Evolutionary conservation across 371 early-diverging fungal genomes (phyloP).

Genomic region (Dichotomocladium elegans): DNA sequence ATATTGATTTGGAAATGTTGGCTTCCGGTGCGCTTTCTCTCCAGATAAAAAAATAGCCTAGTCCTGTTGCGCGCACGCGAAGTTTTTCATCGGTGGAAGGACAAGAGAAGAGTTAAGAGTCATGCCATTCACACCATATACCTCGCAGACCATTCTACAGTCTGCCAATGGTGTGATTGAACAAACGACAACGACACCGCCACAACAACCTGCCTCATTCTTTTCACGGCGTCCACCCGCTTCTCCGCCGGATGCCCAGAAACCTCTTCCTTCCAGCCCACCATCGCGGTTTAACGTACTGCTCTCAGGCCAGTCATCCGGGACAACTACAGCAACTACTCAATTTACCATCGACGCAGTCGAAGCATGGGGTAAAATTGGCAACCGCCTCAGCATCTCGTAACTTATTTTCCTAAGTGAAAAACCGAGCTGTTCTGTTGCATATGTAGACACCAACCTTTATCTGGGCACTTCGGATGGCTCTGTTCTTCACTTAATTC

Average conservation of each 20-base stretch:
- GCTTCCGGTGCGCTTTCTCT: too few relatives aligned
- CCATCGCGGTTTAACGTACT: constrained; percentile 12
- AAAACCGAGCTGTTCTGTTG: not conserved
- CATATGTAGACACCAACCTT: constrained; percentile 54
- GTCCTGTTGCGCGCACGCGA: too few relatives aligned
- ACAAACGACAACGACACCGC: constrained; percentile 7
- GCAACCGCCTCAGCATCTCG: too few relatives aligned
- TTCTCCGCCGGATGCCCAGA: constrained; percentile 20
- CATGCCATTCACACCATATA: constrained; percentile 50
- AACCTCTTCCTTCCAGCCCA: constrained; percentile 17
- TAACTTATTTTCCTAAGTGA: too few relatives aligned
- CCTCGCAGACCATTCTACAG: constrained; percentile 35
- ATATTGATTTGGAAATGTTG: too few relatives aligned
- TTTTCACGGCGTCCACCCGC: constrained; percentile 31
- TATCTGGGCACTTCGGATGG: constrained; percentile 79
- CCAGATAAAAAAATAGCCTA: too few relatives aligned
- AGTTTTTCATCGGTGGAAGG: too few relatives aligned
- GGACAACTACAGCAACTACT: not conserved
- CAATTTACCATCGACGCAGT: constrained; percentile 40
- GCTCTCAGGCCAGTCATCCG: constrained; percentile 15
- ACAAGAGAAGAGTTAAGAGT: not conserved
- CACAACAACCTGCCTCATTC: constrained; percentile 10
- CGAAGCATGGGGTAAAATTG: constrained; percentile 58
- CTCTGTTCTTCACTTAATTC: constrained; percentile 56
- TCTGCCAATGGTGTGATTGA: constrained; percentile 9